Base-by-base conservation (phyloP, 169 alveolate genomes). In the Amoebophrya sp. region DNA sequence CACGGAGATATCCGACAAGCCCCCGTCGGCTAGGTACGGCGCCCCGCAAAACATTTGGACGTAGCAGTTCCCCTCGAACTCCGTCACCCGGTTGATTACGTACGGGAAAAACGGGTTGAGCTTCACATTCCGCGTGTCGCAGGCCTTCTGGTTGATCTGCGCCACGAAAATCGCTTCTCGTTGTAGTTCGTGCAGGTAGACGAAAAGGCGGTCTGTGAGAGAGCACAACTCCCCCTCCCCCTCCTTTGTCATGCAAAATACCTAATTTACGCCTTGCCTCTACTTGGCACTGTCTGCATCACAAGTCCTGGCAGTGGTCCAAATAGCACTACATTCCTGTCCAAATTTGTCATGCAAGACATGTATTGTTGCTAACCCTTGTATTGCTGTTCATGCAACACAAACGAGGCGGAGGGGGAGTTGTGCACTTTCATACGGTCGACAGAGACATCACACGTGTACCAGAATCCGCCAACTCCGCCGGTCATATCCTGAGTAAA, bases 11-110 rank as follows among this genome's bases (percentile, higher is more conserved):
- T n/a, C n/a, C 32, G 38, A 25, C 35, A 66, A 25, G 7, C 83
- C 83, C 39, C 83, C 83, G 83, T 66, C 83, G 32, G 83, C 83
- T 2, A 66, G 83, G 38, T n/a, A 66, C 35, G 83, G 38, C 32
- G 83, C 83, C 32, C 32, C 32, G 35, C 83, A 66, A 25, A 7
- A 25, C 83, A 66, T 0, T 25, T 66, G 83, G 2, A 66, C 83
- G 35, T 7, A 66, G 83, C 83, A 66, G 29, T 66, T 18, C 83
- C 83, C 83, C 83, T 66, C 83, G 83, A 66, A 66, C 35, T 66
- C 83, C 7, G 10, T 1, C 83, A n/a, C 83, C 39, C 83, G 83
- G 83, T 66, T 66, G 83, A 66, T 25, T 1, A 25, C 18, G 83
- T 66, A 66, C 32, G 35, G 0, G 35, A 66, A 66, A 7, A 25